A percentile compares a stretch with the other conserved stretches of the same genome.
These are phyloP conservation scores for Metschnikowia kofuensis DNA, from an alignment of 805 yeast genomes.

Conservation along the genomic window DNA sequence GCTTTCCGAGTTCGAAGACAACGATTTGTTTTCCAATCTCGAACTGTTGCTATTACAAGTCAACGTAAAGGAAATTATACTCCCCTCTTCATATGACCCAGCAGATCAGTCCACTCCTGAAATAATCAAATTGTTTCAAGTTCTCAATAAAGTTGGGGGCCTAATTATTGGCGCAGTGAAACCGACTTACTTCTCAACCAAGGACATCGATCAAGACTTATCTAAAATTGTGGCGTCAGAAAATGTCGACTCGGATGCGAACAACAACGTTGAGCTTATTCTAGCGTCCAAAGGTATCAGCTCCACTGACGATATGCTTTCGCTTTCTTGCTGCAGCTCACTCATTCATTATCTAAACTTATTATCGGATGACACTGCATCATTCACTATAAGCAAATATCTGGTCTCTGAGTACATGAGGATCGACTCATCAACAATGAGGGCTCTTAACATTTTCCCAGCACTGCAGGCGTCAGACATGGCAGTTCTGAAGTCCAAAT, in stretches of 20 bases:
- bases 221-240: constrained; percentile 54
- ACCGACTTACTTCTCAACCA: constrained; percentile 54
- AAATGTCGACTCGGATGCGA: constrained; percentile 26
- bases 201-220: constrained; percentile 77
- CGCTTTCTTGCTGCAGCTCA: constrained; percentile 66
- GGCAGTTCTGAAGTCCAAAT: constrained; percentile 21
- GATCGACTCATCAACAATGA: constrained; percentile 85
- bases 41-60: constrained; percentile 85
- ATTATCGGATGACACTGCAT: constrained; percentile 54
- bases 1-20: constrained; percentile 77
- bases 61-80: constrained; percentile 80
- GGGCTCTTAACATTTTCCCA: constrained; percentile 85
- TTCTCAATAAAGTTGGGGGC: constrained; percentile 71
- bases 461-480: constrained; percentile 12
- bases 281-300: constrained; percentile 54
- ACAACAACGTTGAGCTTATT: constrained; percentile 35
- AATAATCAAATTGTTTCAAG: constrained; percentile 60
- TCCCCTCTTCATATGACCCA: constrained; percentile 45
- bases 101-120: constrained; percentile 46
- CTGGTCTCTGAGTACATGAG: constrained; percentile 81
- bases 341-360: constrained; percentile 66
- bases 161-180: constrained; percentile 64
- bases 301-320: constrained; percentile 43
- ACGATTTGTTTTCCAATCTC: constrained; percentile 80
- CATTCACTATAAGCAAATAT: constrained; percentile 61